Evolutionary conservation across 2,329 filamentous ascomycete species (phyloP).

Genomic region (Acrocalymma vagum): DNA sequence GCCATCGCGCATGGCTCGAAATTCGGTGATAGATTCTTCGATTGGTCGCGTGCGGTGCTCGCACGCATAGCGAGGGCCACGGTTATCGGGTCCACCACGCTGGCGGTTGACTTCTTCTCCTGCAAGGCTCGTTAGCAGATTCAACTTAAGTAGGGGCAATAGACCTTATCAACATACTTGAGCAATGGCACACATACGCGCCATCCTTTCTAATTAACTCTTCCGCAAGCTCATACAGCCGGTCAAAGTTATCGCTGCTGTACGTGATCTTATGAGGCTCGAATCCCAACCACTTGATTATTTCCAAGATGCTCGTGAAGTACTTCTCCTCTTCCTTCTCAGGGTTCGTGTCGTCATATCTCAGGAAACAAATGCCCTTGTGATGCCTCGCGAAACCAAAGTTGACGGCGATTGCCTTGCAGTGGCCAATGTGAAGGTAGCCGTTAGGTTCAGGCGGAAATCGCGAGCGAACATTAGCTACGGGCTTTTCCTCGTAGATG

Average conservation of each 20-base stretch:
- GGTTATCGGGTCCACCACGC: conserved; percentile 77
- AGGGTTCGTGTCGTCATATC: conserved; percentile 96
- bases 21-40: conserved; percentile 82
- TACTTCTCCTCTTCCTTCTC: conserved; percentile 91
- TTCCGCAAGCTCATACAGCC: conserved; percentile 87
- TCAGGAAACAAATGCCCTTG: conserved; percentile 77
- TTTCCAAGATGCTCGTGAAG: conserved; percentile 88
- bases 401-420: conserved; percentile 95
- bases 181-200: conserved; percentile 87
- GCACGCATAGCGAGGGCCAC: conserved; percentile 79
- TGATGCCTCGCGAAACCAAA: conserved; percentile 92
- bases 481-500: conserved; percentile 60
- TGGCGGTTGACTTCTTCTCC: conserved; percentile 86
- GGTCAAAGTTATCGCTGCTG: conserved; percentile 89
- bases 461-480: conserved; percentile 55
- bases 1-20: conserved; percentile 89
- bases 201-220: conserved; percentile 76
- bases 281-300: conserved; percentile 87
- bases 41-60: conserved; percentile 77
- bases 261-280: conserved; percentile 82
- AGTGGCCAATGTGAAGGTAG: conserved; percentile 91
- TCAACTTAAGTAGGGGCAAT: background rate
- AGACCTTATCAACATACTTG: conserved; percentile 51
- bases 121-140: conserved; percentile 36
- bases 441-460: conserved; percentile 79